These are phyloP conservation scores for Entonaema liquescens DNA, from an alignment of 495 filamentous ascomycete genomes.

Conservation along the genomic window DNA sequence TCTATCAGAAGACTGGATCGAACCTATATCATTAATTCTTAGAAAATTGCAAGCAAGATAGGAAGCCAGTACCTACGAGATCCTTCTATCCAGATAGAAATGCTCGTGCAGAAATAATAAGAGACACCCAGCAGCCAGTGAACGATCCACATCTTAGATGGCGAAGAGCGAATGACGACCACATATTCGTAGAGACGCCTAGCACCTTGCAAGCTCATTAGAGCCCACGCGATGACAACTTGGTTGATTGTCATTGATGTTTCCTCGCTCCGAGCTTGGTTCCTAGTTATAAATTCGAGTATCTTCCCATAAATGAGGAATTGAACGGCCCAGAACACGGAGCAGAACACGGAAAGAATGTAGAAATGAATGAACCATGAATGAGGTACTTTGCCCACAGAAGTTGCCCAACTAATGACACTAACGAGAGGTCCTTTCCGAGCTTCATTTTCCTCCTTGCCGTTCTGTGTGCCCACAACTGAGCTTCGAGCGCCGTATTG, in stretches of 20 bases:
- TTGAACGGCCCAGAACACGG: constrained; percentile 79
- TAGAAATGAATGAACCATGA: constrained; percentile 91
- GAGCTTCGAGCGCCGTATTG: constrained; percentile 60
- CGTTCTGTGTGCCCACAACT: constrained; percentile 2
- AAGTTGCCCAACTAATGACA: constrained; percentile 45
- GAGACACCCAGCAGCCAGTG: constrained; percentile 81
- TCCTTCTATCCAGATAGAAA: constrained; percentile 89
- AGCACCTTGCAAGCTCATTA: constrained; percentile 77
- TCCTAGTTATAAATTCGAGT: constrained; percentile 53
- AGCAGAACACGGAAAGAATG: constrained; percentile 71
- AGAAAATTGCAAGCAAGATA: constrained; percentile 20
- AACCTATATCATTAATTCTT: constrained; percentile 32
- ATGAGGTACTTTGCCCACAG: constrained; percentile 74
- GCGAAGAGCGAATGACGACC: constrained; percentile 67
- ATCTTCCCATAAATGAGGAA: constrained; percentile 64
- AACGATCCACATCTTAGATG: constrained; percentile 78
- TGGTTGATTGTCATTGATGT: constrained; percentile 70
- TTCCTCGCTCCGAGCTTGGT: constrained; percentile 38
- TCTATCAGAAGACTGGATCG: constrained; percentile 41
- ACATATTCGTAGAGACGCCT: constrained; percentile 80
- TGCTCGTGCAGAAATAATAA: constrained; percentile 76
- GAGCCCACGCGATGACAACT: constrained; percentile 69
- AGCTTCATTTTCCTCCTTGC: constrained; percentile 4
- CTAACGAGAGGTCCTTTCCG: constrained; percentile 34
- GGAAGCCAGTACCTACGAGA: constrained; percentile 61